Base-by-base conservation (phyloP, 1,284 basidiomycete species). In the Xerocomus minutiporus region DNA sequence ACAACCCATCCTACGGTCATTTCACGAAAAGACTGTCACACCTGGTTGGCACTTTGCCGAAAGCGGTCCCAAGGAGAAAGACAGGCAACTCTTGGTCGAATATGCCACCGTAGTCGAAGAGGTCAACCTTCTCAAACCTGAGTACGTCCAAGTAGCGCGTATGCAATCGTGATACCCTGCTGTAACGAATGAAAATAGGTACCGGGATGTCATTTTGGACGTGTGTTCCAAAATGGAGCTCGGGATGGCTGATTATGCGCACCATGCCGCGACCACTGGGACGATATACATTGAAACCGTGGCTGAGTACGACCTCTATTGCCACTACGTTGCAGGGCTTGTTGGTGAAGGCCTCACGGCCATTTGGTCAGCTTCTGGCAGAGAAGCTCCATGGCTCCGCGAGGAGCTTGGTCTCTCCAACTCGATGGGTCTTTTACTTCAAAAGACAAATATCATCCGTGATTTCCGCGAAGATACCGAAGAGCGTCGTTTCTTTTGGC, bases 401-500 rank as follows among this genome's bases (percentile, higher is more conserved):
- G 75, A 83, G 44, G 91, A 98, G 70, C 82, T 97, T 54, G 87
- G 88, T 58, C 80, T 99, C 2, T 86, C 88, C 60, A 97, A 98
- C 73, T 91, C 90, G 45, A 94, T 98, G 90, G 97, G 97, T n/a
- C 79, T 96, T 15, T 79, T 98, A 50, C 80, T 99, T 11, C 97
- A 99, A 72, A 99, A 99, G 75, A 97, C 94, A 38, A 99, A 99
- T 74, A 97, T 99, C 70, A 91, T 94, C 58, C 87, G 96, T 52
- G 97, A 99, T 71, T 93, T 88, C 73, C 84, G 91, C 42, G 96
- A 99, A 72, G 97, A 99, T 69, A 81, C 86, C 11, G 86, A 94
- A 42, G 81, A 96, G 48, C 77, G 80, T 11, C 83, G 96, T 39
- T 91, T 83, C 65, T 99, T 99, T 77, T 99, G 97, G 96, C 97